A percentile compares a stretch with the other conserved stretches of the same genome.
Evolutionary conservation across 805 yeast genomes (phyloP).

Genomic region (Blastobotrys peoriensis): DNA sequence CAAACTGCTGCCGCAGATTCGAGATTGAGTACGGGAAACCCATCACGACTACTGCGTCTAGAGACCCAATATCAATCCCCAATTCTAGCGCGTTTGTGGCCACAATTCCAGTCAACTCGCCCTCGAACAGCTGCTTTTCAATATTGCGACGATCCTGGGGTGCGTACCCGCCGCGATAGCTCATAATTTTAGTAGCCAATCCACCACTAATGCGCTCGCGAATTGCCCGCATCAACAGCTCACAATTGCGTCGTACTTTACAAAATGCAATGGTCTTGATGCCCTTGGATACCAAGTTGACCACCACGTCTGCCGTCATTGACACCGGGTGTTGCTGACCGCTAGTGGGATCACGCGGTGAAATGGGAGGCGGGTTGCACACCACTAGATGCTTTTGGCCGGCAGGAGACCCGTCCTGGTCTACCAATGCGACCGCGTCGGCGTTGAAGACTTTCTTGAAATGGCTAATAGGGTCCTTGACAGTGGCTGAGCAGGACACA

Average conservation of each 20-base stretch:
- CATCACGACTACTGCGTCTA: slow-evolving; percentile 87
- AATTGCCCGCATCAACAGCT: slow-evolving; percentile 78
- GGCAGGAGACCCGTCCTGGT: slow-evolving; percentile 83
- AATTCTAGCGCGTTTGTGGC: slow-evolving; percentile 94
- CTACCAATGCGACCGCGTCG: slow-evolving; percentile 39
- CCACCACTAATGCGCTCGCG: slow-evolving; percentile 45
- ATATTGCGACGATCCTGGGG: slow-evolving; percentile 79
- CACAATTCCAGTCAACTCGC: slow-evolving; percentile 75
- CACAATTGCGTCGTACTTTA: slow-evolving; percentile 79
- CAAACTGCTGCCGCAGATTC: slow-evolving; percentile 91
- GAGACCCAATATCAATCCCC: slow-evolving; percentile 90
- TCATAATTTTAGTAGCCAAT: slow-evolving; percentile 52
- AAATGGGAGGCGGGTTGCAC: slow-evolving; percentile 79
- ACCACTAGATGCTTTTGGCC: slow-evolving; percentile 69
- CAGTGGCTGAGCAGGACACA: slow-evolving; percentile 92
- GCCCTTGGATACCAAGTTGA: slow-evolving; percentile 55
- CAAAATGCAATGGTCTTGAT: slow-evolving; percentile 88
- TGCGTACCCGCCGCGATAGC: slow-evolving; percentile 93
- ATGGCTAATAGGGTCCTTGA: slow-evolving; percentile 65
- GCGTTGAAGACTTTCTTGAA: slow-evolving; percentile 73
- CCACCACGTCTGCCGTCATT: slow-evolving; percentile 70
- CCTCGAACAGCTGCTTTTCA: slow-evolving; percentile 85
- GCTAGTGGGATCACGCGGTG: slow-evolving; percentile 47
- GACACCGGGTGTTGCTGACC: slow-evolving; percentile 66
- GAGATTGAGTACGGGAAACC: slow-evolving; percentile 89